Evolutionary conservation across 371 early-diverging fungal species (phyloP), one percentile per base, ranked within the genome.

Genomic region (Mortierella sp.): DNA sequence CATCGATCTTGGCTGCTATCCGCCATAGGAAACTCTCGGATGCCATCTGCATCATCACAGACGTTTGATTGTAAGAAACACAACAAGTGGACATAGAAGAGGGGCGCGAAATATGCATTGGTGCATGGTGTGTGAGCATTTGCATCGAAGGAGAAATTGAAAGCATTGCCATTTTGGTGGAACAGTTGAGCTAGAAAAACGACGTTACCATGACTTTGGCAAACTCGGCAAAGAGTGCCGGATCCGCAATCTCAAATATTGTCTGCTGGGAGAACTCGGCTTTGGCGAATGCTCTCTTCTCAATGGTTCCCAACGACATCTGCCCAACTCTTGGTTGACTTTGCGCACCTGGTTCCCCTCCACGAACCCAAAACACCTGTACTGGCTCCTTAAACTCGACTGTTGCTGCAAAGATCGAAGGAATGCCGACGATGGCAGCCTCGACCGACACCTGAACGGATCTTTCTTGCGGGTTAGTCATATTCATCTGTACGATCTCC

Each of bases 181-280:
- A n/a, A n/a, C n/a, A n/a, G 11, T 4, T 14, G 1, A 14, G 14
- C 37, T 7, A 34, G 14, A 34, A 4, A 4, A 14, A 34, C 37
- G 48, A 8, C 5, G 56, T 39, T 42, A 72, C 73, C 73, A 72
- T 72, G 51, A 58, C 61, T 56, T 72, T 72, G 23, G 73, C 73
- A 51, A 72, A 72, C 21, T 66, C 67, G 37, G 62, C 66, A 66
- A 72, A 72, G 21, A 65, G 58, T 23, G 37, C 58, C 31, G 73
- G 58, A 15, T 72, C 73, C 34, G 46, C 53, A 39, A 72, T 72
- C 54, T 66, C 54, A 49, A 72, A 72, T 1, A 43, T 58, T 2
- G 73, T 72, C 31, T 46, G 27, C 43, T 72, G 67, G 1, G 49
- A 30, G 49, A 72, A 66, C 31, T 55, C 26, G 2, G 67, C 73